phyloP scores from a whole-genome alignment of 495 filamentous ascomycete species.

The Aspergillus biplanus region DNA sequence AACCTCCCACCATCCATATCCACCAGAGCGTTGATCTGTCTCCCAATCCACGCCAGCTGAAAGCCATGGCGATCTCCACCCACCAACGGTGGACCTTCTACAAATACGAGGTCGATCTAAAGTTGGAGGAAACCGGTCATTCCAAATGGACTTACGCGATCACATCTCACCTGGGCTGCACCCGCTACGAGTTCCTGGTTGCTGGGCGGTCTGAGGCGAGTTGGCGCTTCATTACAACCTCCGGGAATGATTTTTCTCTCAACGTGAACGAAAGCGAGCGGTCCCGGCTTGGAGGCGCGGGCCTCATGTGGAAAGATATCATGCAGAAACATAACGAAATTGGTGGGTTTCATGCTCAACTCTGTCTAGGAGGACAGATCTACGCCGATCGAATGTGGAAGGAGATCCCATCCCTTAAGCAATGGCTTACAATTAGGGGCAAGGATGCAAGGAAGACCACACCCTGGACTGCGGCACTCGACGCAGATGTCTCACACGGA shows the following conservation, averaged over 20 bases:
- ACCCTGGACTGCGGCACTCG: slow-evolving; percentile 87
- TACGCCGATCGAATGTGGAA: slow-evolving; percentile 97
- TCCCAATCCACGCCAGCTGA: slow-evolving; percentile 89
- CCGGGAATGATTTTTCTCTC: slow-evolving; percentile 91
- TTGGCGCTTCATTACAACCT: slow-evolving; percentile 97
- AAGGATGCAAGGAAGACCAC: slow-evolving; percentile 91
- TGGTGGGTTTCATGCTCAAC: slow-evolving; percentile 90
- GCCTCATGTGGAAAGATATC: slow-evolving; percentile 99
- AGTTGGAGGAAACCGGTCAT: slow-evolving; percentile 80
- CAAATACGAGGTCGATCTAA: slow-evolving; percentile 89
- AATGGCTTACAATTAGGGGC: slow-evolving; percentile 89
- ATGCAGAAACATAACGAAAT: slow-evolving; percentile 96
- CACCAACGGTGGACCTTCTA: slow-evolving; percentile 96
- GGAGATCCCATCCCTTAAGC: slow-evolving; percentile 86
- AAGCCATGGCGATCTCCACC: slow-evolving; percentile 78
- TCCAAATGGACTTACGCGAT: slow-evolving; percentile 99
- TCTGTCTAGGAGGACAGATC: slow-evolving; percentile 92
- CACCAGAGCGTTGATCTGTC: slow-evolving; percentile 90
- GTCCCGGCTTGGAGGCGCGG: slow-evolving; percentile 79
- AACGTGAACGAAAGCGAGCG: slow-evolving; percentile 85
- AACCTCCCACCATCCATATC: slow-evolving; percentile 95
- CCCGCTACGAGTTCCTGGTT: slow-evolving; percentile 96
- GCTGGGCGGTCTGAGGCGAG: slow-evolving; percentile 86
- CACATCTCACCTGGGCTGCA: slow-evolving; percentile 94
- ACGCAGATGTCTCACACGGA: slow-evolving; percentile 92